Percentiles rank a stretch among this genome's conserved stretches.
phyloP scores from a whole-genome alignment of 805 yeast species.

The Blastobotrys peoriensis region DNA sequence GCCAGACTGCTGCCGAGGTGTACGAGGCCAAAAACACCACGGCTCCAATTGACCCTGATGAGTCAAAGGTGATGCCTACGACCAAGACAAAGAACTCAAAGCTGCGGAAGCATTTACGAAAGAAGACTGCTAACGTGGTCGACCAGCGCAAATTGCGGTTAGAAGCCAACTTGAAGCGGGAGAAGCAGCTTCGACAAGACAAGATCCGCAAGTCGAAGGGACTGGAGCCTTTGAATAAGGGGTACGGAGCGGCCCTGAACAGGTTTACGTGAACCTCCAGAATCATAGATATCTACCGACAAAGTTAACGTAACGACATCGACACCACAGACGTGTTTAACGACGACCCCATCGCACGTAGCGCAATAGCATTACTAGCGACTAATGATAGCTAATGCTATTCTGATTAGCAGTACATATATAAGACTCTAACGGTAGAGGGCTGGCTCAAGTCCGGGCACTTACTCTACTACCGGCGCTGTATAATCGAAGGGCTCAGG shows the following conservation, averaged over 20 bases:
- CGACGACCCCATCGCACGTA: neutral
- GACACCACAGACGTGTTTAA: neutral
- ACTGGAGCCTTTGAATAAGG: slow-evolving; percentile 39
- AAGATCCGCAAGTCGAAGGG: slow-evolving; percentile 39
- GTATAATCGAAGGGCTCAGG: slow-evolving; percentile 37
- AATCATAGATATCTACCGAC: no score
- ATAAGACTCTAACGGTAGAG: neutral
- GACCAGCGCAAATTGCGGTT: slow-evolving; percentile 78
- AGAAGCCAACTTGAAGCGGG: slow-evolving; percentile 66
- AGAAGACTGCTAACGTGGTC: slow-evolving; percentile 76
- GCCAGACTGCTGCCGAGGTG: slow-evolving; percentile 49
- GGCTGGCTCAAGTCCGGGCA: no score
- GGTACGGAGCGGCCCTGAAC: slow-evolving; percentile 21
- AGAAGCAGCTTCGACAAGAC: slow-evolving; percentile 62
- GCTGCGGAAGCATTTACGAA: slow-evolving; percentile 70
- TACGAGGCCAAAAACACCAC: slow-evolving; percentile 39
- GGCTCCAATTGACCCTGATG: slow-evolving; percentile 43
- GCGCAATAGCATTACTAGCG: neutral
- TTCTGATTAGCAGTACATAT: no score
- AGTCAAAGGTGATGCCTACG: slow-evolving; percentile 58
- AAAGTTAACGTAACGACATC: neutral
- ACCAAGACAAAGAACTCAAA: slow-evolving; percentile 79
- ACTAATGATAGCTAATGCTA: neutral
- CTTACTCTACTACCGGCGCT: slow-evolving; percentile 9
- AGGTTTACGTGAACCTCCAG: slow-evolving; percentile 13